These are phyloP conservation scores for Phytophthora pini DNA, from an alignment of 352 stramenopile genomes.

Conservation along the genomic window DNA sequence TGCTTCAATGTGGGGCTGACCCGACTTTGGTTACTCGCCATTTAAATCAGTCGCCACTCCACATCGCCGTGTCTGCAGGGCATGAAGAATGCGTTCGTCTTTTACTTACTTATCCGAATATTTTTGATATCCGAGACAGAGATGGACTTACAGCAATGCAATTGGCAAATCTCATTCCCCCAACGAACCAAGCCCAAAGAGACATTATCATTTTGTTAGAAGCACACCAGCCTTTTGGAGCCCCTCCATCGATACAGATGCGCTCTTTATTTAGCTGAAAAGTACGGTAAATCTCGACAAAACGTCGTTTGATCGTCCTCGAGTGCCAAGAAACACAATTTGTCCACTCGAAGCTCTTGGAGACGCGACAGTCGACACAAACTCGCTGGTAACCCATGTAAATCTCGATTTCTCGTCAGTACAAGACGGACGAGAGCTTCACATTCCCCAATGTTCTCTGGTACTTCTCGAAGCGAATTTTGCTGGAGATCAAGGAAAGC, in stretches of 20 bases:
- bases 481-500: constrained; percentile 38
- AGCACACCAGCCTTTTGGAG: constrained; percentile 9
- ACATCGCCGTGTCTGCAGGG: constrained; percentile 32
- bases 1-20: constrained; percentile 49
- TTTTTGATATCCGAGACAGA: constrained; percentile 19
- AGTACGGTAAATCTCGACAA: constrained; percentile 41
- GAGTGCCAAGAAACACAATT: constrained; percentile 56
- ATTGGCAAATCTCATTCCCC: constrained; percentile 23
- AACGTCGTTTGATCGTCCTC: constrained; percentile 40
- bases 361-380: constrained; percentile 36
- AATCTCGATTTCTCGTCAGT: constrained; percentile 43
- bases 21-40: constrained; percentile 21
- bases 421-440: constrained; percentile 37
- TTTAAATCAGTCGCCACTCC: constrained; percentile 34
- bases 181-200: neutral
- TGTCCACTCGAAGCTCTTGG: constrained; percentile 53
- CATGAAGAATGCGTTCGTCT: constrained; percentile 31
- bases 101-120: constrained; percentile 11
- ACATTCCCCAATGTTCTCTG: constrained; percentile 38
- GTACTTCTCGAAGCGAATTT: constrained; percentile 45
- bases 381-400: constrained; percentile 35
- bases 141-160: constrained; percentile 42
- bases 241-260: constrained; percentile 1
- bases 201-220: constrained; percentile 41
- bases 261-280: constrained; percentile 47